Percentiles rank a stretch among this genome's conserved stretches.
Conservation (phyloP, 768 basidiomycete species). For the Harrya chromipes region DNA sequence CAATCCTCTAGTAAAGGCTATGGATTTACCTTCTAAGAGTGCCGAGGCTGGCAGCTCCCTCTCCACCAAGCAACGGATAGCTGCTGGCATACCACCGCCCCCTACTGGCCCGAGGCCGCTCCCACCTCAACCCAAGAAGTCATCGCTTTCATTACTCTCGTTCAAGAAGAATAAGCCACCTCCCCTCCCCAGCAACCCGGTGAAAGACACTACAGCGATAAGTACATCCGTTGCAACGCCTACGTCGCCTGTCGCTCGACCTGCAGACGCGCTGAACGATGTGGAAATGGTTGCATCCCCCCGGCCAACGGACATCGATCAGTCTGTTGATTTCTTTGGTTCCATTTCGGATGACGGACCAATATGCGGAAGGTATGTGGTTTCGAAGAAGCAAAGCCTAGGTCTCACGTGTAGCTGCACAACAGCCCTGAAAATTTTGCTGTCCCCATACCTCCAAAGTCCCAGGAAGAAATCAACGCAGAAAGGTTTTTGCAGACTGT, state of each 20-base stretch:
- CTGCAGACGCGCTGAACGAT: background rate
- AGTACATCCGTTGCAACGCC: constrained; percentile 2
- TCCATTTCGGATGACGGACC: constrained; percentile 7
- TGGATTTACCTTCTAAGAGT: constrained; percentile 21
- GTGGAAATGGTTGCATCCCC: constrained; percentile 12
- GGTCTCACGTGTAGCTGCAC: background rate
- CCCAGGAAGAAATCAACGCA: constrained; percentile 17
- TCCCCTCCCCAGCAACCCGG: constrained; percentile 3
- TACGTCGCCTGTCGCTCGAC: constrained; percentile 9
- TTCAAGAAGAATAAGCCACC: constrained; percentile 43
- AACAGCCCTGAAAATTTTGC: constrained; percentile 4
- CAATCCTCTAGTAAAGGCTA: constrained; percentile 33
- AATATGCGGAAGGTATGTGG: constrained; percentile 13
- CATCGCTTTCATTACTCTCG: constrained; percentile 31
- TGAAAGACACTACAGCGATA: constrained; percentile 11
- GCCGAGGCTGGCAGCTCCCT: constrained; percentile 37
- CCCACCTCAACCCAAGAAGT: constrained; percentile 17
- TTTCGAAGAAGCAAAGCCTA: background rate
- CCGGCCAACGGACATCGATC: constrained; percentile 21
- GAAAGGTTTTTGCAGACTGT: constrained; percentile 28
- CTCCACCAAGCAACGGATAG: constrained; percentile 50
- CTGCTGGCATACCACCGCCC: constrained; percentile 38
- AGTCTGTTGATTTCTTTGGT: constrained; percentile 12
- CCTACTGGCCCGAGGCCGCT: constrained; percentile 35
- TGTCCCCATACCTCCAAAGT: constrained; percentile 17